Evolutionary conservation across 805 yeast species (phyloP).

Genomic region (Wickerhamomyces queroliae): DNA sequence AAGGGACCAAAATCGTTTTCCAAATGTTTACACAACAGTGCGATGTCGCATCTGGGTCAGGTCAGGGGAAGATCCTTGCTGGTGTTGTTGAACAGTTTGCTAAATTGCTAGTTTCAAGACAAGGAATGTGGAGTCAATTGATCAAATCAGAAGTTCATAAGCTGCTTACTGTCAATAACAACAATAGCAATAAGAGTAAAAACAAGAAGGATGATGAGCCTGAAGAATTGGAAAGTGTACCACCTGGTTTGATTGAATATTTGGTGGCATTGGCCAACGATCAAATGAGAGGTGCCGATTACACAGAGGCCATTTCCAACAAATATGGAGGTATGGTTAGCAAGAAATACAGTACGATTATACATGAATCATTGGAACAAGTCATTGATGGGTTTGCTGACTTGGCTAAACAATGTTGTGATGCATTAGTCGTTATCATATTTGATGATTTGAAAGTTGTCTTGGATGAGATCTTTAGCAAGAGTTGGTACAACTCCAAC

Average conservation of each 20-base stretch:
- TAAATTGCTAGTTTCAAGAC: conserved; percentile 52
- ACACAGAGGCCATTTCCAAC: conserved; percentile 63
- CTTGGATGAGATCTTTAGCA: conserved; percentile 55
- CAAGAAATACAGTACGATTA: conserved; percentile 54
- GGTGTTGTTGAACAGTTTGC: conserved; percentile 76
- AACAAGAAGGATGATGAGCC: conserved; percentile 28
- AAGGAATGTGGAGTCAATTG: conserved; percentile 51
- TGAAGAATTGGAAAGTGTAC: conserved; percentile 37
- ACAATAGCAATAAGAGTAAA: conserved; percentile 25
- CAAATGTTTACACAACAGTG: conserved; percentile 86
- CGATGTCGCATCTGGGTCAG: conserved; percentile 80
- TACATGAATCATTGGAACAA: conserved; percentile 50
- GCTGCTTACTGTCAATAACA: conserved; percentile 20
- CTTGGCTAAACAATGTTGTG: conserved; percentile 60
- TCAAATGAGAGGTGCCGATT: conserved; percentile 66
- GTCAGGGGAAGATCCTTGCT: conserved; percentile 70
- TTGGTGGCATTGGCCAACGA: conserved; percentile 81
- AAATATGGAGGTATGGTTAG: conserved; percentile 62
- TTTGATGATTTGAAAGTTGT: conserved; percentile 67
- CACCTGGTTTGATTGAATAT: conserved; percentile 80
- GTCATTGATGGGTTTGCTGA: conserved; percentile 78
- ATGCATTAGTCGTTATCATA: conserved; percentile 51
- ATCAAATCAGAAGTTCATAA: conserved; percentile 48
- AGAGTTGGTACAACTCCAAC: conserved; percentile 59
- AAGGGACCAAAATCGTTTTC: conserved; percentile 74